Evolutionary conservation across 2,329 filamentous ascomycete species (phyloP), one percentile per base, ranked within the genome.

Genomic region (Paecilomyces dactylethromorphus): DNA sequence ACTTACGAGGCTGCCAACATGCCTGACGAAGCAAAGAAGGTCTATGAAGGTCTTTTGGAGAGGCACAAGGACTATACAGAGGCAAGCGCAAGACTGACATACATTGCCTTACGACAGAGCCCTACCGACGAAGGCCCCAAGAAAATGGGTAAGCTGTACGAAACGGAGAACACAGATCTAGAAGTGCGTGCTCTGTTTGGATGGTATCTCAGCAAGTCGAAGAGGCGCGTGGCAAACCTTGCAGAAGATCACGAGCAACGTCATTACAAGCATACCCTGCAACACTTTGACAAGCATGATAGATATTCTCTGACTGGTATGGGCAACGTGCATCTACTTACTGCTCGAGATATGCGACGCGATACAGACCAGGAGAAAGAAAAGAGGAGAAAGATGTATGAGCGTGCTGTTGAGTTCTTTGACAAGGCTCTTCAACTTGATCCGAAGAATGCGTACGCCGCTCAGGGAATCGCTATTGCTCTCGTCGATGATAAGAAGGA

Each of bases 361-460:
- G 90, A 94, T 62, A 90, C 90, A 0, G 94, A 97, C 8, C 82
- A 87, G 60, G 93, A 99, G 60, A 96, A 91, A 76, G 89, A 96
- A 68, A 96, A 95, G 78, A 87, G 92, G 56, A 89, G 88, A 59
- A 90, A 89, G 66, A 88, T 87, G 62, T 99, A 97, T 71, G 86
- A 87, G 71, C 92, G 93, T 65, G 92, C 94, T 0, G 92, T 97
- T 11, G 95, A 99, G 71, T 99, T 99, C 76, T 99, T 97, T 67
- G 94, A 97, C 72, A 99, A 99, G 77, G 93, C 93, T 3, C 80
- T 99, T 22, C 91, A 95, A 63, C 80, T 99, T n/a, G 94, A 99
- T 69, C 87, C 92, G 0, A 92, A 89, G 77, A 99, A 97, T 66
- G 93, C 94, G 0, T 96, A 96, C 72, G 95, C 95, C 7, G 94